These are phyloP conservation scores for Brasilioporus rufonigricans DNA, from an alignment of 768 basidiomycete species.

Conservation along the genomic window DNA sequence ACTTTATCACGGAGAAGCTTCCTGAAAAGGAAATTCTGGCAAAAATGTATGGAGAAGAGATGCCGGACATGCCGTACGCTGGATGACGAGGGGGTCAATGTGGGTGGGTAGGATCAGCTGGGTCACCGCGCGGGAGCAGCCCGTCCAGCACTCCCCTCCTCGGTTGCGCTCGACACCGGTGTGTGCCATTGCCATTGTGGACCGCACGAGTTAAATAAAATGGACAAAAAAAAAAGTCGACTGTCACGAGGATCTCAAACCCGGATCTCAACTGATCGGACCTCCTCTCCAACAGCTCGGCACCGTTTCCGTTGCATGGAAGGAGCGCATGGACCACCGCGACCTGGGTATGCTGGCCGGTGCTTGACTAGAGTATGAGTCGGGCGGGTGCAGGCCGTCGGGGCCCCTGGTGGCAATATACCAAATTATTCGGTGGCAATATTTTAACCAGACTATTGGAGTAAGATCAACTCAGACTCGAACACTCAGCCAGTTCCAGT, in stretches of 20 bases:
- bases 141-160: too few relatives aligned
- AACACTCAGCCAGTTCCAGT: too few relatives aligned
- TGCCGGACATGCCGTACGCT: conserved; percentile 14
- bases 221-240: not conserved
- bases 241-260: conserved; percentile 19
- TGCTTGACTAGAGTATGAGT: not conserved
- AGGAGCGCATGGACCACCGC: conserved; percentile 4
- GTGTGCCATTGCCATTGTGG: too few relatives aligned
- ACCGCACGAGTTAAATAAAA: not conserved
- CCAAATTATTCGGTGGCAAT: conserved; percentile 27
- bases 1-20: conserved; percentile 16
- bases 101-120: not conserved
- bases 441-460: conserved; percentile 19
- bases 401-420: not conserved
- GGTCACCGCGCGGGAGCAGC: too few relatives aligned
- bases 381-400: not conserved
- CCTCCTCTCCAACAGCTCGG: conserved; percentile 16
- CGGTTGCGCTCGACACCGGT: too few relatives aligned
- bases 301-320: conserved; percentile 18
- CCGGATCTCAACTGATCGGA: conserved; percentile 32
- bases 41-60: conserved; percentile 1
- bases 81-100: not conserved
- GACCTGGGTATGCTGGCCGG: not conserved
- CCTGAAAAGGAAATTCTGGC: conserved; percentile 27
- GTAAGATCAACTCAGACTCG: conserved; percentile 21